These are phyloP conservation scores for Fraxinus velutina DNA, from an alignment of 305 asterid genomes.

Conservation along the genomic window DNA sequence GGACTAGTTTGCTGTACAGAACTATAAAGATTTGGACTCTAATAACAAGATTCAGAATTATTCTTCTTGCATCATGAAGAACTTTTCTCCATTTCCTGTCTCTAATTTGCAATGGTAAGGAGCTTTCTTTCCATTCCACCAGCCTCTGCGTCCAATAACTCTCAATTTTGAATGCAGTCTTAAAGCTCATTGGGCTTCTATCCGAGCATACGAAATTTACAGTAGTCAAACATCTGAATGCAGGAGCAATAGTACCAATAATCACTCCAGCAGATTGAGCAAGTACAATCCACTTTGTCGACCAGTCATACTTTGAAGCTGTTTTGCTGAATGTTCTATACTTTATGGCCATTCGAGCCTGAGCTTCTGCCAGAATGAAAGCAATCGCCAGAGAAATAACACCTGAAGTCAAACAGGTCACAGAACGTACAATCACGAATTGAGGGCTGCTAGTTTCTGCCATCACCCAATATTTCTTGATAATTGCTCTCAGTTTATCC, in stretches of 20 bases:
- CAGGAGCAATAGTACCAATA: conserved; percentile 48
- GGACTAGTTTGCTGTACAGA: conserved; percentile 32
- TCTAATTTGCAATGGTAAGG: conserved; percentile 40
- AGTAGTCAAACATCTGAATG: conserved; percentile 39
- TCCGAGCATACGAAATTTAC: conserved; percentile 25
- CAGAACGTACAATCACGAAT: conserved; percentile 55
- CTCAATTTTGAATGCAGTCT: conserved; percentile 35
- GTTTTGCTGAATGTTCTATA: background rate
- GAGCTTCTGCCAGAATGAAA: conserved; percentile 31
- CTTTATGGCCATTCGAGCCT: conserved; percentile 20
- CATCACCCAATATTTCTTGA: conserved; percentile 51
- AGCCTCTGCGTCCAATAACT: conserved; percentile 48
- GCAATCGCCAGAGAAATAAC: conserved; percentile 32
- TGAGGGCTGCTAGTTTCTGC: conserved; percentile 55
- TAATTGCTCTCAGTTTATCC: conserved; percentile 30
- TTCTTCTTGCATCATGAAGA: conserved; percentile 31
- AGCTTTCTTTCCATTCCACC: conserved; percentile 51
- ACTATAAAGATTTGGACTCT: conserved; percentile 35
- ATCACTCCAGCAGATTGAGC: conserved; percentile 41
- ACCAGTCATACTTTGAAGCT: conserved; percentile 41
- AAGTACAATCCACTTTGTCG: conserved; percentile 36
- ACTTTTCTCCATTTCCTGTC: conserved; percentile 33
- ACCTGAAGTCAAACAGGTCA: conserved; percentile 34
- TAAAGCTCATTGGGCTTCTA: conserved; percentile 16
- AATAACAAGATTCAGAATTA: conserved; percentile 35